These are phyloP conservation scores for Aaosphaeria arxii DNA, from an alignment of 2,329 filamentous ascomycete genomes.

Conservation along the genomic window DNA sequence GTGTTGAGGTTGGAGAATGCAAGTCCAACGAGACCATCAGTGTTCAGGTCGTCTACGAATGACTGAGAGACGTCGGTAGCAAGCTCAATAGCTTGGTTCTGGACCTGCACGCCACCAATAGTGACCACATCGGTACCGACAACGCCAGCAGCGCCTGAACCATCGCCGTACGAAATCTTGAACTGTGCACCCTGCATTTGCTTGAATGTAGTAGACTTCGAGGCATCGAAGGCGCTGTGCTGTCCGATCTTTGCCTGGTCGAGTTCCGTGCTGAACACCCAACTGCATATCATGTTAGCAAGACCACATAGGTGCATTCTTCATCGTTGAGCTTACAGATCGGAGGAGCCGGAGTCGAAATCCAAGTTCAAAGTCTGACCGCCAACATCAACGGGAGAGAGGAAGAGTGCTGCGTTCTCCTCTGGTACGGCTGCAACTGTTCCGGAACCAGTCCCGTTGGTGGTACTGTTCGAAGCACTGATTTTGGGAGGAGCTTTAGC, in stretches of 20 bases:
- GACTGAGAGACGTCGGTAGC: conserved; percentile 57
- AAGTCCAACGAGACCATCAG: conserved; percentile 68
- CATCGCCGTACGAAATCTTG: conserved; percentile 67
- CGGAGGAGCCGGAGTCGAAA: conserved; percentile 74
- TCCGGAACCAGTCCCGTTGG: conserved; percentile 44
- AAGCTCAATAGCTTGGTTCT: conserved; percentile 64
- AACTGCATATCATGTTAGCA: conserved; percentile 41
- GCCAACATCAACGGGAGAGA: conserved; percentile 67
- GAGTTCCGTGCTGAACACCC: conserved; percentile 67
- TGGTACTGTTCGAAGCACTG: conserved; percentile 10
- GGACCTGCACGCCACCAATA: conserved; percentile 62
- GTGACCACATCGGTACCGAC: conserved; percentile 67
- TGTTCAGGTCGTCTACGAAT: conserved; percentile 59
- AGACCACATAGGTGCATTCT: no score
- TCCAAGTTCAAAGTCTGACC: conserved; percentile 67
- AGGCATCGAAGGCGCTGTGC: conserved; percentile 56
- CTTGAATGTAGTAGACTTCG: conserved; percentile 52
- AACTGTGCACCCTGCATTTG: conserved; percentile 53
- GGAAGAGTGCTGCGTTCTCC: conserved; percentile 65
- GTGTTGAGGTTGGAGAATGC: conserved; percentile 66
- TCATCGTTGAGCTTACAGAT: conserved; percentile 50
- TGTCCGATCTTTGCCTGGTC: conserved; percentile 41
- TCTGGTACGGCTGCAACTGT: conserved; percentile 64
- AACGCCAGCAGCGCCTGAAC: conserved; percentile 59
- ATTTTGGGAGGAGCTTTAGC: background rate